Conservation (phyloP, 2,329 filamentous ascomycete species). For the Apiospora kogelbergensis region DNA sequence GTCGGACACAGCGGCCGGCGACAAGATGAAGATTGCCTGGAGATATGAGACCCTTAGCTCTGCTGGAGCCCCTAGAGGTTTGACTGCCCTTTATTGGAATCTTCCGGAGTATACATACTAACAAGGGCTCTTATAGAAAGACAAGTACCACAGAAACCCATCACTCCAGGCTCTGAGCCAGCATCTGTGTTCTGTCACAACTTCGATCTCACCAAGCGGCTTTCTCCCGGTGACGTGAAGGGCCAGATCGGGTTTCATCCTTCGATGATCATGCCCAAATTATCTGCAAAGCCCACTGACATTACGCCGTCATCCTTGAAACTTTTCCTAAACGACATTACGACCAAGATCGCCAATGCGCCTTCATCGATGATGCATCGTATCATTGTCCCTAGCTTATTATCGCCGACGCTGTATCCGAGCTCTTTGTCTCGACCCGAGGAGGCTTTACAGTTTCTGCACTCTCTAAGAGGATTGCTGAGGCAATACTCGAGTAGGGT, state of each 20-base stretch:
- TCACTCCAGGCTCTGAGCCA: slow-evolving; percentile 18
- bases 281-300: slow-evolving; percentile 19
- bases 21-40: slow-evolving; percentile 99
- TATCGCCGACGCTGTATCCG: slow-evolving; percentile 84
- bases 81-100: slow-evolving; percentile 26
- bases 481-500: slow-evolving; percentile 64
- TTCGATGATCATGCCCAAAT: slow-evolving; percentile 25
- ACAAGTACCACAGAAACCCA: slow-evolving; percentile 24
- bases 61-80: slow-evolving; percentile 66
- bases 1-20: slow-evolving; percentile 45
- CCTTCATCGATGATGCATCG: slow-evolving; percentile 69
- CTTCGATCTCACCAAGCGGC: slow-evolving; percentile 69
- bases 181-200: slow-evolving; percentile 63
- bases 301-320: slow-evolving; percentile 55
- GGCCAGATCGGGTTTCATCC: slow-evolving; percentile 55
- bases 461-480: slow-evolving; percentile 73
- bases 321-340: slow-evolving; percentile 61
- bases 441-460: slow-evolving; percentile 77
- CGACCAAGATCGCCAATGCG: slow-evolving; percentile 54
- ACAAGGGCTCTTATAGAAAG: slow-evolving; percentile 22
- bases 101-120: slow-evolving; percentile 10
- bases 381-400: slow-evolving; percentile 77
- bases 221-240: slow-evolving; percentile 49
- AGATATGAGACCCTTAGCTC: slow-evolving; percentile 85
- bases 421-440: slow-evolving; percentile 67